These are phyloP conservation scores for Voacanga thouarsii DNA, from an alignment of 257 asterid genomes.

Conservation along the genomic window DNA sequence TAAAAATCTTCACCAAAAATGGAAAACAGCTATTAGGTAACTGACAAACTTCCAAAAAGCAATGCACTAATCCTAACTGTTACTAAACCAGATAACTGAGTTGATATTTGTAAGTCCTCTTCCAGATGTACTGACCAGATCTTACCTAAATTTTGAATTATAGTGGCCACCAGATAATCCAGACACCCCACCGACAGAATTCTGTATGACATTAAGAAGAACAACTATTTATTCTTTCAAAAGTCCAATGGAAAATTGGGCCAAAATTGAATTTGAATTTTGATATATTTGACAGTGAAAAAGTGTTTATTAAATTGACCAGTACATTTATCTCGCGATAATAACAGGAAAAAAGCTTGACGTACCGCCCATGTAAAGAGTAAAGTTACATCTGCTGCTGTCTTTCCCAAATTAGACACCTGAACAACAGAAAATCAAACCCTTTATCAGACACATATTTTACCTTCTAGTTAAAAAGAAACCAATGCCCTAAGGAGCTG, in stretches of 20 bases:
- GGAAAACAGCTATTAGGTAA: not conserved
- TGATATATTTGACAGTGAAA: not conserved
- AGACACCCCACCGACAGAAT: conserved; percentile 90
- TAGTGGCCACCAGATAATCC: conserved; percentile 82
- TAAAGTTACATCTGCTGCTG: conserved; percentile 71
- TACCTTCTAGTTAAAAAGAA: not conserved
- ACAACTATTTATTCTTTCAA: conserved; percentile 3
- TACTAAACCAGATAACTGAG: not conserved
- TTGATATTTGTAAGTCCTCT: not conserved
- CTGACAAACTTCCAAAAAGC: too few species aligned
- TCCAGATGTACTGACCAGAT: conserved; percentile 6
- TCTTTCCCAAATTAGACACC: conserved; percentile 70
- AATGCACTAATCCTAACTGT: not conserved
- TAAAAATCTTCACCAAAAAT: conserved; percentile 5
- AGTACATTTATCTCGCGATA: not conserved
- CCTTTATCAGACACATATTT: conserved; percentile 15
- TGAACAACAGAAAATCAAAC: conserved; percentile 34
- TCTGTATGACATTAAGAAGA: conserved; percentile 47
- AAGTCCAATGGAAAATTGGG: not conserved
- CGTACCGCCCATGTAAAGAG: conserved; percentile 96
- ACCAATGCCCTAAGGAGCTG: conserved; percentile 11
- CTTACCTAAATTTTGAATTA: conserved; percentile 66
- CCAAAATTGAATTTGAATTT: not conserved
- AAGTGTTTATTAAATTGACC: not conserved
- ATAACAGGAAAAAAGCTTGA: conserved; percentile 9